phyloP scores from a whole-genome alignment of 345 rosid genomes.

The Abelmoschus esculentus region DNA sequence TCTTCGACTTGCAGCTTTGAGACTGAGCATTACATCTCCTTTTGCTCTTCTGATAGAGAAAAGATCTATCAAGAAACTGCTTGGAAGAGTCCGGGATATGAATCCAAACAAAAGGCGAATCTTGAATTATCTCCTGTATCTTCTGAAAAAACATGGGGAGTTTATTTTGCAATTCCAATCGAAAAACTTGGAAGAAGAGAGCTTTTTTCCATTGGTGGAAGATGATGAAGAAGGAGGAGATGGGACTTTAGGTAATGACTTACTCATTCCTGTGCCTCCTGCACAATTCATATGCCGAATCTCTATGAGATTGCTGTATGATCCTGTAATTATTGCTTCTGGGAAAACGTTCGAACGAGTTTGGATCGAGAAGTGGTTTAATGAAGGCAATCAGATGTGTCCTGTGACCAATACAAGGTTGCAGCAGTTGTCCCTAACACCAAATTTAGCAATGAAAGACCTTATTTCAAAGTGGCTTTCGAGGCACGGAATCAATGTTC shows the following conservation, averaged over 20 bases:
- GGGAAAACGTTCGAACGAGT: constrained; percentile 35
- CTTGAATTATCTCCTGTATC: constrained; percentile 24
- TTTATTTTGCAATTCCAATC: constrained; percentile 8
- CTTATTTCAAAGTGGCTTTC: constrained; percentile 30
- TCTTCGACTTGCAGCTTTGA: constrained; percentile 25
- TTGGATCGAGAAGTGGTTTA: constrained; percentile 41
- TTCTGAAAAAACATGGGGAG: constrained; percentile 32
- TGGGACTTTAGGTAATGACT: not conserved
- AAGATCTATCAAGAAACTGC: constrained; percentile 28
- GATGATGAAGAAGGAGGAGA: not conserved
- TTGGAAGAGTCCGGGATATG: constrained; percentile 9
- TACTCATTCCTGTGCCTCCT: constrained; percentile 16
- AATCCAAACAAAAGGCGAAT: constrained; percentile 15
- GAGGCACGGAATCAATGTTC: constrained; percentile 18
- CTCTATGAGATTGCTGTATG: constrained; percentile 31
- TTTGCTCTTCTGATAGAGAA: constrained; percentile 26
- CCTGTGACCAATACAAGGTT: constrained; percentile 26
- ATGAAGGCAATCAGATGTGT: constrained; percentile 26
- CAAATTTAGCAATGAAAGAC: constrained; percentile 22
- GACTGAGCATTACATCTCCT: constrained; percentile 29
- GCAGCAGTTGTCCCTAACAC: constrained; percentile 19
- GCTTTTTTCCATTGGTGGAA: not conserved
- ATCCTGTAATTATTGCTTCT: constrained; percentile 33
- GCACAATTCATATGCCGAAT: constrained; percentile 29
- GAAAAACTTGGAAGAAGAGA: not conserved